phyloP scores from a whole-genome alignment of 257 asterid genomes.

The Solanum acaule region DNA sequence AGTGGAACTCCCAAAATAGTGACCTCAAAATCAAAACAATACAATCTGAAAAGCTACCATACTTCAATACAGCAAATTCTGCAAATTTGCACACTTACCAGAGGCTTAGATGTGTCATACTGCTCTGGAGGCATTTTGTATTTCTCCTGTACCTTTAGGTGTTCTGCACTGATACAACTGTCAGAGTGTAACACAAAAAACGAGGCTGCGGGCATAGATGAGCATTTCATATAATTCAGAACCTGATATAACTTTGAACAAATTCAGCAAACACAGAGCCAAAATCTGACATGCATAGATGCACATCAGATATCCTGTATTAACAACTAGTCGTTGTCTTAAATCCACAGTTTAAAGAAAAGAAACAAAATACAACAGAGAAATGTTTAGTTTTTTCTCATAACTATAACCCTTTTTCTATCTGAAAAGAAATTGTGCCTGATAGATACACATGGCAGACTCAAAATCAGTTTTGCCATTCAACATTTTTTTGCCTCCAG shows the following conservation, averaged over 20 bases:
- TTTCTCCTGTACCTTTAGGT: not conserved
- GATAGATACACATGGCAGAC: conserved; percentile 37
- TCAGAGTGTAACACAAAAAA: not conserved
- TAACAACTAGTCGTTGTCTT: conserved; percentile 31
- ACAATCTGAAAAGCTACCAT: not conserved
- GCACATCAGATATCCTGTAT: conserved; percentile 35
- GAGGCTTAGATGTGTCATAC: not conserved
- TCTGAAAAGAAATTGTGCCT: conserved; percentile 43
- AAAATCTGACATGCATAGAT: conserved; percentile 18
- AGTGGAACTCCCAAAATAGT: not conserved
- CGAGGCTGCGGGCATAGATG: not conserved
- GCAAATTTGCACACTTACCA: not conserved
- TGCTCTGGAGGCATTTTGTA: not conserved
- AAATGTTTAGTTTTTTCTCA: conserved; percentile 25
- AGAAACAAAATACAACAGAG: conserved; percentile 22
- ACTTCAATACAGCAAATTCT: not conserved
- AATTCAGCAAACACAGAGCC: not conserved
- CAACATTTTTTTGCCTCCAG: conserved; percentile 3
- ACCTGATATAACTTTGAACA: not conserved
- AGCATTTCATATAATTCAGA: not conserved
- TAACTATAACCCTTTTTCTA: conserved; percentile 31
- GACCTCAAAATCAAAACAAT: not conserved
- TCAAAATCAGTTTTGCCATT: conserved; percentile 11
- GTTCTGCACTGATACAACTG: not conserved
- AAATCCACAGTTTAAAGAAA: conserved; percentile 20